Base-by-base conservation (phyloP, 306 rosid genomes). In the Castanea crenata region DNA sequence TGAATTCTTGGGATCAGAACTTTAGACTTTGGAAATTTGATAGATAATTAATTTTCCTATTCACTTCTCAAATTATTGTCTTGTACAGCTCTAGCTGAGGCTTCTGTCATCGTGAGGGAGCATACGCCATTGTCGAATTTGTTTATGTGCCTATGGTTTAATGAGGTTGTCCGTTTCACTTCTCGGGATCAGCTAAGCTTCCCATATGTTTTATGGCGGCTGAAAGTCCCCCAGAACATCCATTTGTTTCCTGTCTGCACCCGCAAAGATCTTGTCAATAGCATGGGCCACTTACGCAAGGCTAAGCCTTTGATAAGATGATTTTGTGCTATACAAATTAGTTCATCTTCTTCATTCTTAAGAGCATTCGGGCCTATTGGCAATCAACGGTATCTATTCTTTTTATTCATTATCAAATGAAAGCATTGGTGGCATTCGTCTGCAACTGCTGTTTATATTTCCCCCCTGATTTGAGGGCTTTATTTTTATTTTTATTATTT, bases 141-240 rank as follows among this genome's bases (percentile, higher is more conserved):
- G 80, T 83, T 90, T 51, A 92, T 89, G 99, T 95, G 99, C 83
- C 83, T 90, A 34, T 95, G 99, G 99, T 95, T 95, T 77, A 91
- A 91, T 29, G 98, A 95, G 86, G 99, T 88, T 71, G 99, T 92
- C 79, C 93, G 92, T 38, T 95, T 92, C 89, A 92, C 98, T 73
- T 95, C 99, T 15, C 87, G 99, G 59, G 99, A 95, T 80, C 97
- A 95, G 86, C 93, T 95, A 61, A 95, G 99, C 83, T 95, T 95
- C 86, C 98, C 99, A 15, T 93, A 90, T 74, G 93, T 95, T 25
- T 75, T 93, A 55, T 95, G 99, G 99, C 88, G 90, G 82, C 78
- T 91, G 83, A 91, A 90, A 76, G 87, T 89, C 71, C 83, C 87
- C 55, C 80, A 86, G 88, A 83, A 81, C 80, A 81, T 96, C 70